Base-by-base conservation (phyloP, 495 filamentous ascomycete genomes). In the Trichodelitschia bisporula region DNA sequence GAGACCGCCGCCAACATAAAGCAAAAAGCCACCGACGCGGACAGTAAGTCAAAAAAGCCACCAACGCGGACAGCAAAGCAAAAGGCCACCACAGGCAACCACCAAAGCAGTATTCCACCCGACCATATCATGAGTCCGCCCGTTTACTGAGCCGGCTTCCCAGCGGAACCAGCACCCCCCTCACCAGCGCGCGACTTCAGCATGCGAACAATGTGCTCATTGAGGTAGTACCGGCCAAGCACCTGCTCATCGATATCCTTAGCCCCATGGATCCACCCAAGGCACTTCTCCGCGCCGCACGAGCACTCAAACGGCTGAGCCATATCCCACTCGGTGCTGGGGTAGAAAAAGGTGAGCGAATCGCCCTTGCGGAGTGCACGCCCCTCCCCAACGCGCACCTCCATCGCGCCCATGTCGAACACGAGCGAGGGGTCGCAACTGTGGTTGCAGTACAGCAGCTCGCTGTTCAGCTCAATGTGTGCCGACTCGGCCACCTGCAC, bases 301-400 rank as follows among this genome's bases (percentile, higher is more conserved):
- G 47, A 51, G 43, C 74, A 80, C 35, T 64, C 51, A 40, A 80
- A 80, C 12, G 66, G 54, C 50, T 78, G 71, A 26, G 65, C 65
- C 72, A 78, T 78, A 34, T 59, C 41, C 69, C 69, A 80, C 49
- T 80, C 74, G 3, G 71, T 70, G 32, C 62, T 70, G 4, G 74
- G 74, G 44, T 80, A 80, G 53, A 80, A 80, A 57, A 76, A 78
- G 33, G 72, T 78, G 26, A 78, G 47, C 33, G 67, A 61, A 31
- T 78, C 65, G 19, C 70, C 72, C 1, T 39, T 42, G 29, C 58
- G 48, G 16, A 75, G 54, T 2, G 28, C 39, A 4, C 32, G 40
- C 20, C 61, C 60, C 12, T 59, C 50, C 9, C 61, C 61, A 2
- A 65, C 72, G 11, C 72, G 55, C 40, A 79, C 55, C 39, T 64